Conservation (phyloP, 2,329 filamentous ascomycete genomes). For the Calonectria crousiana region DNA sequence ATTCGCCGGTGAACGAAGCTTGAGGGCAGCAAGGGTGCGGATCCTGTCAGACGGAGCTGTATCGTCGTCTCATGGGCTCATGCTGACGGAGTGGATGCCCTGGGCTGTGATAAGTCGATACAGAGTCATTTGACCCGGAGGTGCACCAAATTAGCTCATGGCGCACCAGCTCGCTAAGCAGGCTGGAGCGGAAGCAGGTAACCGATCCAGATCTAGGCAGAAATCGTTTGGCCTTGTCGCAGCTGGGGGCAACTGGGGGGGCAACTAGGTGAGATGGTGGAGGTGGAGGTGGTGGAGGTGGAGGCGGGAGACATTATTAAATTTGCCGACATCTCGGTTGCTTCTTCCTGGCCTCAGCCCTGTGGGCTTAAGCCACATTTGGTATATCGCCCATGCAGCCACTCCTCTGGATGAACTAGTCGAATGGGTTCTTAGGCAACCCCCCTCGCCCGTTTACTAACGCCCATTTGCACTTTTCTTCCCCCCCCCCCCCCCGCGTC, state of each 20-base stretch:
- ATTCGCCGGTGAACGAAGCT: not conserved
- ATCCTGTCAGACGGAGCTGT: slow-evolving; percentile 3
- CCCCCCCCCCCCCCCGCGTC: no score
- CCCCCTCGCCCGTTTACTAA: not conserved
- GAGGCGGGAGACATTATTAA: not conserved
- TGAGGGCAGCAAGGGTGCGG: not conserved
- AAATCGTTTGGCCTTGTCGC: not conserved
- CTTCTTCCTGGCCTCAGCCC: not conserved
- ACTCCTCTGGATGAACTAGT: not conserved
- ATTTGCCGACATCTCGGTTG: not conserved
- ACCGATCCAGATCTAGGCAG: not conserved
- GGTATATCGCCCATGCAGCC: not conserved
- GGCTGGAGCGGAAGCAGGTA: not conserved
- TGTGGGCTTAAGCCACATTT: not conserved
- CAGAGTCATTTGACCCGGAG: not conserved
- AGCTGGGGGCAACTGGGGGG: not conserved
- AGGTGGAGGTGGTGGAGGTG: not conserved
- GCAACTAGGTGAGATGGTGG: not conserved
- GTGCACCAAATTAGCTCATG: not conserved
- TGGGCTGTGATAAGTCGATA: not conserved
- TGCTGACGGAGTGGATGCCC: not conserved
- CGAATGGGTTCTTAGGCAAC: not conserved
- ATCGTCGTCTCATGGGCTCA: not conserved
- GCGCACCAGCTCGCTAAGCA: not conserved
- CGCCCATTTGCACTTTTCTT: not conserved